Evolutionary conservation across 148 eudicot genomes (phyloP).

Genomic region (Rheum nobile): DNA sequence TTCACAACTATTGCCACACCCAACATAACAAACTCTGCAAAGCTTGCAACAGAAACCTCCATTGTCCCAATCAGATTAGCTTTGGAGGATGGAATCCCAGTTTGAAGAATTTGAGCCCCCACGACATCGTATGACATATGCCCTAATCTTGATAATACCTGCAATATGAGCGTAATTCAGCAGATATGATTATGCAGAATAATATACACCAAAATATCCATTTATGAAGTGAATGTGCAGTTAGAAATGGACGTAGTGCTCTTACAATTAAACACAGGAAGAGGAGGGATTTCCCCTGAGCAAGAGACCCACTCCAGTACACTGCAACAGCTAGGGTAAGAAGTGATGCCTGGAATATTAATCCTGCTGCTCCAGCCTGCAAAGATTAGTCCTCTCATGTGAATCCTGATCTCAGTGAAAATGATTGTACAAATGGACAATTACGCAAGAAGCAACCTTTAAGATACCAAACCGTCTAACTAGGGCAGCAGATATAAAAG

Average conservation of each 20-base stretch:
- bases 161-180: not conserved
- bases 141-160: slow-evolving; percentile 86
- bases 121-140: slow-evolving; percentile 91
- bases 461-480: slow-evolving; percentile 68
- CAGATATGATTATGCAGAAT: not conserved
- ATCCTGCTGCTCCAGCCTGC: slow-evolving; percentile 95
- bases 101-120: slow-evolving; percentile 92
- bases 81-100: slow-evolving; percentile 88
- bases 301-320: slow-evolving; percentile 72
- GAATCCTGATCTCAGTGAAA: not conserved
- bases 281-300: slow-evolving; percentile 56
- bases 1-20: slow-evolving; percentile 89
- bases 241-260: not conserved
- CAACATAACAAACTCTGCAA: slow-evolving; percentile 78
- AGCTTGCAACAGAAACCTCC: slow-evolving; percentile 82
- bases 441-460: slow-evolving; percentile 35
- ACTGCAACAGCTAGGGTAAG: slow-evolving; percentile 76
- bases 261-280: slow-evolving; percentile 76
- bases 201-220: not conserved
- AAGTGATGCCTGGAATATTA: slow-evolving; percentile 72
- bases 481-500: slow-evolving; percentile 67
- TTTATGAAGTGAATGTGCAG: not conserved
- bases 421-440: not conserved
- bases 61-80: slow-evolving; percentile 89
- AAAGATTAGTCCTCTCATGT: slow-evolving; percentile 9